Conservation (phyloP, 75 land plant genomes). For the Sequoia sempervirens region DNA sequence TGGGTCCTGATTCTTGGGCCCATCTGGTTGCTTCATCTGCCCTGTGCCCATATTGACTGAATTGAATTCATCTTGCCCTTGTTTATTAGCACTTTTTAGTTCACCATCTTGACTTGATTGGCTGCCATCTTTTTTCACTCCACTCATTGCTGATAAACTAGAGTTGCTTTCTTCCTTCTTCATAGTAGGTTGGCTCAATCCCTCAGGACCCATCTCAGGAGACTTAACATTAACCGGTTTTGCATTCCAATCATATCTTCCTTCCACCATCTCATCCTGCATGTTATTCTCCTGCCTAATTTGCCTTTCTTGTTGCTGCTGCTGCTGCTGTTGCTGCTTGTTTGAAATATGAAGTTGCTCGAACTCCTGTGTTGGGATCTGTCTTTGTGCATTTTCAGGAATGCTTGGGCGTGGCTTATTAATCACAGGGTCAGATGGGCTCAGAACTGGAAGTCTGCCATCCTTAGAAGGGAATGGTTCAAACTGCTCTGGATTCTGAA, state of each 20-base stretch:
- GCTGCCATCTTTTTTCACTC: constrained; percentile 11
- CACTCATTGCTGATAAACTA: constrained; percentile 5
- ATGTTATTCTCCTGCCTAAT: neutral
- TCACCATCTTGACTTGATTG: constrained; percentile 10
- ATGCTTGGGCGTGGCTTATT: constrained; percentile 4
- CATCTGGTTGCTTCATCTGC: constrained; percentile 10
- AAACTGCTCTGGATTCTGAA: neutral
- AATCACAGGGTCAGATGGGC: neutral
- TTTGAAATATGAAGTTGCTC: neutral
- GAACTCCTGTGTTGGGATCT: constrained; percentile 3
- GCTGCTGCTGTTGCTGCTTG: constrained; percentile 10
- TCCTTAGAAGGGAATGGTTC: neutral
- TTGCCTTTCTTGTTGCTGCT: constrained; percentile 14
- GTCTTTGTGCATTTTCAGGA: constrained; percentile 7
- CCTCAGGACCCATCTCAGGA: neutral
- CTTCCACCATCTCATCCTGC: constrained; percentile 6
- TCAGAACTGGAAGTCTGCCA: neutral
- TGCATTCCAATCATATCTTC: constrained; percentile 7
- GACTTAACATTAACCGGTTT: neutral
- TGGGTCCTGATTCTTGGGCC: constrained; percentile 6
- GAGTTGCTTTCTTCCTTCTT: constrained; percentile 5
- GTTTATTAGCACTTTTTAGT: neutral
- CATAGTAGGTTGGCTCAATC: neutral
- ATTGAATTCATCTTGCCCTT: constrained; percentile 5
- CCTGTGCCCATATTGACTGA: neutral